Evolutionary conservation across 768 basidiomycete species (phyloP).

Genomic region (Phylloporus arenicola): DNA sequence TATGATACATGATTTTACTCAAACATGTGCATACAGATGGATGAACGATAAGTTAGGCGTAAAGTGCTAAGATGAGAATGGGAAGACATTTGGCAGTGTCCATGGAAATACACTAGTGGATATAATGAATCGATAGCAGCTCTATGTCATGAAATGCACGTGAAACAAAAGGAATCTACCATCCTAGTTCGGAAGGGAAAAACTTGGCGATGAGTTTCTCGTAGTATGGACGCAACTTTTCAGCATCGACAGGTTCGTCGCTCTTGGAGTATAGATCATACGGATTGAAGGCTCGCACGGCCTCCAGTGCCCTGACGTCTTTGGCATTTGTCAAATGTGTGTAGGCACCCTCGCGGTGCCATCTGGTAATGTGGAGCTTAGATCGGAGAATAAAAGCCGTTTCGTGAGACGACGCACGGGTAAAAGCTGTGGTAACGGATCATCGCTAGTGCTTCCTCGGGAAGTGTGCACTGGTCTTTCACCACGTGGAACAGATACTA

Average conservation of each 20-base stretch:
- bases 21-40: constrained; percentile 1
- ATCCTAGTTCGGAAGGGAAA: constrained; percentile 77
- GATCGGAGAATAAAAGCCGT: not conserved
- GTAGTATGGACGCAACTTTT: constrained; percentile 77
- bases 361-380: constrained; percentile 33
- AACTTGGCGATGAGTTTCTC: constrained; percentile 75
- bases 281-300: constrained; percentile 85
- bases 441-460: constrained; percentile 81
- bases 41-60: constrained; percentile 14
- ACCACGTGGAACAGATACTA: constrained; percentile 82
- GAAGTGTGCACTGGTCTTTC: constrained; percentile 77
- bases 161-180: constrained; percentile 43
- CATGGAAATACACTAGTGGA: constrained; percentile 1
- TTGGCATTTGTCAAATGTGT: constrained; percentile 70
- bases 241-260: constrained; percentile 59
- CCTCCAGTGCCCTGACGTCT: constrained; percentile 58
- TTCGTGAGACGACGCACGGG: constrained; percentile 43
- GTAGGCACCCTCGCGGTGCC: constrained; percentile 90
- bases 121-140: constrained; percentile 1
- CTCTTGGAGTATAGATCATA: constrained; percentile 93
- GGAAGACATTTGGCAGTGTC: not conserved
- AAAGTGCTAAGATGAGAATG: not conserved
- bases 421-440: constrained; percentile 95
- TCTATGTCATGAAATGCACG: constrained; percentile 7
- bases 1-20: constrained; percentile 6